These are phyloP conservation scores for Massariosphaeria phaeospora DNA, from an alignment of 495 filamentous ascomycete genomes.

Conservation along the genomic window DNA sequence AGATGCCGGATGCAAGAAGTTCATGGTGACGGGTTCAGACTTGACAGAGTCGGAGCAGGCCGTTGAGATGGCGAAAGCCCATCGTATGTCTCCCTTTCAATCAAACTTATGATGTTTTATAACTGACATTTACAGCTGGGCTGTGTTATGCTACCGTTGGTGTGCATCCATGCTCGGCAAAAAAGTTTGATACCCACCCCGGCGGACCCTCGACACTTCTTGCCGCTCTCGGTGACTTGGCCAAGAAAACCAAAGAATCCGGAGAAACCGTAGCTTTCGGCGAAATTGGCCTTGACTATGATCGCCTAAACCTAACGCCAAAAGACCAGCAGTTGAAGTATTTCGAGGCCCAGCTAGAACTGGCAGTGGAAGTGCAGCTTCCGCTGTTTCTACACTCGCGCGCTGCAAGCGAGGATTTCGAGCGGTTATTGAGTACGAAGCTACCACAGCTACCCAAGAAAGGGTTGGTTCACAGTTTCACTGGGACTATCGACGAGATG, in stretches of 20 bases:
- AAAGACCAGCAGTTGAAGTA: conserved; percentile 76
- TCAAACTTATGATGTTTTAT: background rate
- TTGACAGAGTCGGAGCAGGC: conserved; percentile 71
- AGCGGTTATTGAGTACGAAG: conserved; percentile 52
- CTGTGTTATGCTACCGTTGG: conserved; percentile 84
- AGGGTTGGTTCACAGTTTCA: conserved; percentile 87
- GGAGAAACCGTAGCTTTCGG: conserved; percentile 75
- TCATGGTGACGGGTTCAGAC: conserved; percentile 92
- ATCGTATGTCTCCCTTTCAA: conserved; percentile 51
- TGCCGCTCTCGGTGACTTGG: conserved; percentile 54
- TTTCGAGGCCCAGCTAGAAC: conserved; percentile 72
- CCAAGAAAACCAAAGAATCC: conserved; percentile 42
- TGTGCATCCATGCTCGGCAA: conserved; percentile 80
- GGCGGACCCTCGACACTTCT: conserved; percentile 48
- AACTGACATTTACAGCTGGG: conserved; percentile 52
- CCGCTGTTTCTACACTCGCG: conserved; percentile 89
- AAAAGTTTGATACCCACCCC: conserved; percentile 61
- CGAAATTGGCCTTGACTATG: conserved; percentile 95
- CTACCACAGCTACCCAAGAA: conserved; percentile 58
- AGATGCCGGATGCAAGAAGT: conserved; percentile 73
- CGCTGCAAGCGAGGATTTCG: conserved; percentile 78
- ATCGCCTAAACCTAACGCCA: conserved; percentile 72
- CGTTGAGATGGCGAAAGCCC: conserved; percentile 63
- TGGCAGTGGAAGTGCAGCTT: conserved; percentile 72
- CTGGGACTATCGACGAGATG: conserved; percentile 81